Evolutionary conservation across 768 basidiomycete genomes (phyloP), one percentile per base, ranked within the genome.

Genomic region (Leucocoprinus sp.): DNA sequence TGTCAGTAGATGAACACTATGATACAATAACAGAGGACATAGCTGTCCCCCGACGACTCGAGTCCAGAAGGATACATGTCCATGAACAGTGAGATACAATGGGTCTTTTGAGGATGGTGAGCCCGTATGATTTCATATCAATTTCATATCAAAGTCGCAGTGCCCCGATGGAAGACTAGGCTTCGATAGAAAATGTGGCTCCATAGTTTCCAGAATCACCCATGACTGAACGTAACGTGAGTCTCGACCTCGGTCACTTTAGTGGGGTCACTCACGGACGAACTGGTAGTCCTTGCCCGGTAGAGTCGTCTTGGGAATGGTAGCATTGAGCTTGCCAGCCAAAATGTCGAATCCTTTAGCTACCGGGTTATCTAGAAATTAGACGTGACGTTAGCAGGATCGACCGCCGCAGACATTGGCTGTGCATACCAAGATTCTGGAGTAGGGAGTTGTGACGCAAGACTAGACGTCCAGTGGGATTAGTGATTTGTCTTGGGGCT

Each of bases 191-290:
- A 53, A 79, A 79, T 35, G 42, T 12, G 5, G 57, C 59, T 22
- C 75, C 69, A 42, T 60, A 68, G 53, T 77, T 71, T 24, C 75
- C 75, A 40, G 74, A 76, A 52, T 78, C 75, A 5, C 75, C 75
- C 43, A 76, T 67, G 36, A 78, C 75, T 76, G 46, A 17, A 43
- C 34, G 48, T 23, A 19, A 35, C 39, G 28, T 37, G 42, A 37
- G 17, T 37, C 8, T 26, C 49, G n/a, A 52, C n/a, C n/a, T n/a
- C n/a, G n/a, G 41, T 40, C n/a, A 23, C 18, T 43, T 36, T 17
- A 8, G 4, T 15, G 4, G 3, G 23, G 26, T 34, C 23, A 69
- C 72, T 61, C 52, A 74, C 71, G 59, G 29, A 74, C 66, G 26
- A 77, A 51, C 18, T 60, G 61, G 60, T 74, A 78, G 42, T 68